Conservation (phyloP, 108 stramenopile species). For the Conticribra weissflogii region DNA sequence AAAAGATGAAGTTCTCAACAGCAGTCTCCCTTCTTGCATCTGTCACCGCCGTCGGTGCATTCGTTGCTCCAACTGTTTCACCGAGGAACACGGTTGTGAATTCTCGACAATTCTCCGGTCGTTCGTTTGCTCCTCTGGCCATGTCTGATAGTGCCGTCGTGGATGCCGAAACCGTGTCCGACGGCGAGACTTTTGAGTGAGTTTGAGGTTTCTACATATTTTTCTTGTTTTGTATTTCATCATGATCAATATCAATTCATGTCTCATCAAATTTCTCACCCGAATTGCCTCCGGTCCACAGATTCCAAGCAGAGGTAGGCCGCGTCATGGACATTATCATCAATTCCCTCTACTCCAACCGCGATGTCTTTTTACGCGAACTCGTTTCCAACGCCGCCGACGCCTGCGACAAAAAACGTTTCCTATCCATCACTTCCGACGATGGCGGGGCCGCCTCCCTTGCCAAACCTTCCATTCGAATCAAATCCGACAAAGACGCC, state of each 20-base stretch:
- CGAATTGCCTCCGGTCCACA: not conserved
- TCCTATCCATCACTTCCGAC: constrained; percentile 76
- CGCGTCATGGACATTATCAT: constrained; percentile 99
- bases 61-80: constrained; percentile 21
- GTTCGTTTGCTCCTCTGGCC: constrained; percentile 18
- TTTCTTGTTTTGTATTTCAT: not conserved
- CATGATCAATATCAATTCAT: constrained; percentile 24
- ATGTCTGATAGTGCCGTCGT: constrained; percentile 38
- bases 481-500: constrained; percentile 68
- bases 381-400: constrained; percentile 93
- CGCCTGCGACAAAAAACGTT: constrained; percentile 99
- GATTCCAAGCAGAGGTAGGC: constrained; percentile 92
- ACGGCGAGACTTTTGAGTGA: constrained; percentile 70
- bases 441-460: constrained; percentile 14
- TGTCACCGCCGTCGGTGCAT: constrained; percentile 22
- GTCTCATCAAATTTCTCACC: not conserved
- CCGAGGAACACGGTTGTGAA: constrained; percentile 6
- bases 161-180: constrained; percentile 29
- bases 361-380: constrained; percentile 84
- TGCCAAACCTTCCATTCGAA: constrained; percentile 72
- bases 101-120: not conserved
- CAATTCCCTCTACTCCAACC: constrained; percentile 95
- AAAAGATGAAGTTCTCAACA: constrained; percentile 63
- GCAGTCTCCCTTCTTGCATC: constrained; percentile 51
- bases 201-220: constrained; percentile 7